Evolutionary conservation across 2,329 filamentous ascomycete genomes (phyloP), one percentile per base, ranked within the genome.

Genomic region (Xylaria sp.): DNA sequence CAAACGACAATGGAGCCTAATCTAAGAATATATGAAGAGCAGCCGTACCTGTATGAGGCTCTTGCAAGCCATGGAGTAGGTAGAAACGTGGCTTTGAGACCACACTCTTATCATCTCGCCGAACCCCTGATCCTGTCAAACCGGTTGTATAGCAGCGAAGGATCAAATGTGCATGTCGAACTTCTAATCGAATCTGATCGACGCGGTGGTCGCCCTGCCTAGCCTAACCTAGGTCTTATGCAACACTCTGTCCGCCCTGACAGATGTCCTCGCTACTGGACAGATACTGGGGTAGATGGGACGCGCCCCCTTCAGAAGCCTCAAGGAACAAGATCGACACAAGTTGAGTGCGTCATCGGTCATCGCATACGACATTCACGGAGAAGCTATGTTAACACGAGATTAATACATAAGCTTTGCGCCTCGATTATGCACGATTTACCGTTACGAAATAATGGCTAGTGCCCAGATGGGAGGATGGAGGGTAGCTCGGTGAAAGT

Each of bases 21-120:
- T 25, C 13, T 23, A 17, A 37, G 46, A 19, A 41, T 65, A 65
- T 65, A 65, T 62, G 46, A 65, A 59, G 47, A 44, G 23, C 46
- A 19, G 35, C 31, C 31, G 43, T 15, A 52, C 13, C 56, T 59
- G 11, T 27, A 46, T 51, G 55, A 43, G 51, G 62, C 55, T 55
- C 51, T 40, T 35, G 21, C n/a, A 35, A 53, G 37, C 37, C 58
- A 57, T 29, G 27, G 40, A 49, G 23, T 33, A 19, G 25, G 31
- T 29, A 52, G 51, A 55, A 51, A 53, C 46, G 40, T 55, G 44
- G 40, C 44, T 8, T 48, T 58, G 52, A 55, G 41, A 25, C n/a
- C 23, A 49, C 2, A 21, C 23, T 47, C 38, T 29, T 41, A 29
- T 54, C 25, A 41, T 53, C 44, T 61, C 51, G 58, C 59, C 47